phyloP scores from a whole-genome alignment of 176 grass and related monocot genomes.

The Miscanthus lutarioriparius region DNA sequence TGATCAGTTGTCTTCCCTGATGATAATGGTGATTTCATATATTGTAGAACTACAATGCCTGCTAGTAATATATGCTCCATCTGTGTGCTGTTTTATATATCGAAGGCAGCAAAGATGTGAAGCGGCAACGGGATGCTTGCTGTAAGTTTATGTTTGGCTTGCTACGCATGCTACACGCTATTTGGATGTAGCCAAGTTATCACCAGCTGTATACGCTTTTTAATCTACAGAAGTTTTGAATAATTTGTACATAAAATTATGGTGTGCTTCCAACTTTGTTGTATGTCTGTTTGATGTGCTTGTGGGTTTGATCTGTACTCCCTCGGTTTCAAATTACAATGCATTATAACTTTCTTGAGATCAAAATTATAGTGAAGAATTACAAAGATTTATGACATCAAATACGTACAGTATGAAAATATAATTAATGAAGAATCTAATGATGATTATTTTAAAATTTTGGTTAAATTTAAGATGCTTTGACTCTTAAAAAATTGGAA shows the following conservation, averaged over 20 bases:
- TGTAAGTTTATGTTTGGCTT: constrained; percentile 31
- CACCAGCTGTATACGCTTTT: background rate
- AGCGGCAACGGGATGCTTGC: constrained; percentile 31
- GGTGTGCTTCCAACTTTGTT: background rate
- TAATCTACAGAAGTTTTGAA: constrained; percentile 18
- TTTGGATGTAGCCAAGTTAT: constrained; percentile 44
- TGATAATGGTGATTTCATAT: constrained; percentile 21
- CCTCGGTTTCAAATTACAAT: too few species aligned
- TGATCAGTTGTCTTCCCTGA: constrained; percentile 13
- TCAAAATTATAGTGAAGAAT: too few species aligned
- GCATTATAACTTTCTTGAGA: too few species aligned
- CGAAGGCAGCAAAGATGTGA: constrained; percentile 42
- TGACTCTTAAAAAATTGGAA: too few species aligned
- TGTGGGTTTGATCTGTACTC: background rate
- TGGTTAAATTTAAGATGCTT: too few species aligned
- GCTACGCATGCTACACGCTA: constrained; percentile 36
- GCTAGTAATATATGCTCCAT: constrained; percentile 36
- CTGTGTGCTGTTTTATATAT: constrained; percentile 29
- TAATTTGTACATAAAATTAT: constrained; percentile 35
- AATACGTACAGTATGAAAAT: too few species aligned
- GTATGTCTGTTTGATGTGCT: background rate
- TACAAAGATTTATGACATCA: too few species aligned
- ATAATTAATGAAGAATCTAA: too few species aligned
- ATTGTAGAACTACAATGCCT: background rate
- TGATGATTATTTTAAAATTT: too few species aligned